Conservation (phyloP, 345 rosid species). For the Rhodamnia rubescens region DNA sequence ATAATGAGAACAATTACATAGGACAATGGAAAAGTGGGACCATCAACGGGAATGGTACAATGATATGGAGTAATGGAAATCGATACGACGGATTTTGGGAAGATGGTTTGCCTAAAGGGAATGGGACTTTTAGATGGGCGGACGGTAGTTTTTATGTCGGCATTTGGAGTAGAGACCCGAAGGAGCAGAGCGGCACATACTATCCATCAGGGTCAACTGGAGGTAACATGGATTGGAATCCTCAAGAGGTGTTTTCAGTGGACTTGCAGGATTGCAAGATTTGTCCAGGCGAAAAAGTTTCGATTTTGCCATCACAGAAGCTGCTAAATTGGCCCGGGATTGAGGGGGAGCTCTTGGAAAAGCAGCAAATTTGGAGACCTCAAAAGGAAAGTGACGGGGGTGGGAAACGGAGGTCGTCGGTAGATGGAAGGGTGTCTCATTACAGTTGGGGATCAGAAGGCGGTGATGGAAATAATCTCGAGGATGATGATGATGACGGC, state of each 20-base stretch:
- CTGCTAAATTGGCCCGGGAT: conserved; percentile 47
- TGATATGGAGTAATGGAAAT: conserved; percentile 79
- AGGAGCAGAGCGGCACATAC: conserved; percentile 72
- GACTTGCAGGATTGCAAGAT: conserved; percentile 57
- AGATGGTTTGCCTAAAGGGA: conserved; percentile 76
- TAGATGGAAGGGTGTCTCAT: conserved; percentile 57
- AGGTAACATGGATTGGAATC: conserved; percentile 69
- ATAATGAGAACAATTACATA: conserved; percentile 55
- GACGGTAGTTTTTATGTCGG: conserved; percentile 87
- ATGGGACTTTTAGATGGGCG: conserved; percentile 64
- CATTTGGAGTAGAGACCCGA: conserved; percentile 76
- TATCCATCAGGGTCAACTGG: conserved; percentile 48
- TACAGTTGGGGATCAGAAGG: conserved; percentile 18
- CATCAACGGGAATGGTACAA: conserved; percentile 73
- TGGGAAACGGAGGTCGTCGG: conserved; percentile 48
- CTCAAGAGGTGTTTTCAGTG: conserved; percentile 48
- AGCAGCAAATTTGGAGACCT: neutral
- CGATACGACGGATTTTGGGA: conserved; percentile 93
- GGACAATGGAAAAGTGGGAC: conserved; percentile 78
- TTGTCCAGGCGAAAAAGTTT: conserved; percentile 45
- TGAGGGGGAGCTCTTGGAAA: conserved; percentile 12
- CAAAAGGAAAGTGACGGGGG: conserved; percentile 11
- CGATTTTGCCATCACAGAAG: conserved; percentile 78
- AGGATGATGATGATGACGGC: conserved; percentile 16
- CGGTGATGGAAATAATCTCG: conserved; percentile 11